Base-by-base conservation (phyloP, 2,329 filamentous ascomycete species). In the Fusarium virguliforme region DNA sequence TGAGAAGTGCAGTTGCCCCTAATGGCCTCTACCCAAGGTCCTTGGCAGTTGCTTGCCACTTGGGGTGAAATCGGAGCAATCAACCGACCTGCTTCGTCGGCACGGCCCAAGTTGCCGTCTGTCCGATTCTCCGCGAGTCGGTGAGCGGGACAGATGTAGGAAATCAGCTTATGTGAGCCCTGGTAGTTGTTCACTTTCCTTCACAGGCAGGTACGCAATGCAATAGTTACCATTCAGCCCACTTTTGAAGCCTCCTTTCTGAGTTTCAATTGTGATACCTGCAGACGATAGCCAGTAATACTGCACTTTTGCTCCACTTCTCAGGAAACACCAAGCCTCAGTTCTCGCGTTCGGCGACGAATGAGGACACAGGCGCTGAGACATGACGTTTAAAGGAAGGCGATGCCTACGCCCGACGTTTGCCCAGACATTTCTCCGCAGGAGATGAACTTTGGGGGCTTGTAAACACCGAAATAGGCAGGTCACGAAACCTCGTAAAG, bases 371-470 rank as follows among this genome's bases (percentile, higher is more conserved):
- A 10, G 5, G 41, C 41, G 41, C 41, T 48, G 24, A 48, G 41
- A 48, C 41, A 48, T 48, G 9, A 22, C 41, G 15, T 48, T 48
- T 24, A 26, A 9, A 5, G 41, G 41, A 48, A 15, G 41, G 41
- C 13, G 41, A 48, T 48, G 41, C 41, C 28, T 28, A 48, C 24
- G 6, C n/a, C 8, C 26, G 28, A 48, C 41, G 41, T 48, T 26
- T 48, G 41, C 41, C 41, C 41, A 48, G 41, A 28, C 41, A 48
- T 28, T 48, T 48, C 41, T 8, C 41, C 41, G 28, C 24, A 28
- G 6, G 24, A 48, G 26, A 48, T 48, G 4, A 48, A 48, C 24
- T 26, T 28, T 48, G 4, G 1, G 9, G 13, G 15, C 41, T 26
- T 28, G 10, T 24, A 48, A 28, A 15, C 13, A n/a, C 41, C 28